Conservation (phyloP, 2,329 filamentous ascomycete genomes). For the Hymenoscyphus repandus region DNA sequence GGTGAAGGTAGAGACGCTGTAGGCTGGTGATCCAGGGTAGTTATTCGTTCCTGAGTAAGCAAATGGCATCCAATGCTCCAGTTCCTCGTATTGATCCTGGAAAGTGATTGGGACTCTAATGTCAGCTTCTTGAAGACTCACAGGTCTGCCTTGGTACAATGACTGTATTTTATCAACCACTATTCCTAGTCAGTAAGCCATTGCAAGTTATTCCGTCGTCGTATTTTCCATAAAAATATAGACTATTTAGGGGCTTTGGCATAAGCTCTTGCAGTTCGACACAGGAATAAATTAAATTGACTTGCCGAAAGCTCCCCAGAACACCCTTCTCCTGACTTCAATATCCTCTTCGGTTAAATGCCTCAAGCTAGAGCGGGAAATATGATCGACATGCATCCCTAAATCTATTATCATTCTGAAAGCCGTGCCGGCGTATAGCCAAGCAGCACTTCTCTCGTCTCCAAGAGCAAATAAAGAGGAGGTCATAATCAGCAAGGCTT, state of each 20-base stretch:
- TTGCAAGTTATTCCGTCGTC: too few species aligned
- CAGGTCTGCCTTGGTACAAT: conserved; percentile 49
- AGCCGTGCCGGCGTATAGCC: conserved; percentile 53
- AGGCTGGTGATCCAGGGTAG: conserved; percentile 32
- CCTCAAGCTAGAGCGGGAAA: conserved; percentile 10
- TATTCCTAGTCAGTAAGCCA: background rate
- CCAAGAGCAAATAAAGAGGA: conserved; percentile 45
- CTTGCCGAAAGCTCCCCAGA: conserved; percentile 31
- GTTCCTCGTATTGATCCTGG: conserved; percentile 46
- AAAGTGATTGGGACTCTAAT: conserved; percentile 42
- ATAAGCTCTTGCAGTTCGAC: too few species aligned
- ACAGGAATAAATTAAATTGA: too few species aligned
- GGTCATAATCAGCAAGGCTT: conserved; percentile 47
- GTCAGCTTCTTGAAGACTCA: conserved; percentile 41
- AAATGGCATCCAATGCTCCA: conserved; percentile 45
- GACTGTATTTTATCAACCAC: conserved; percentile 48
- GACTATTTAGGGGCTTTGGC: too few species aligned
- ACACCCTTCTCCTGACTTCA: conserved; percentile 31
- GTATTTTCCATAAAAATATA: too few species aligned
- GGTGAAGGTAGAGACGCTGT: conserved; percentile 40
- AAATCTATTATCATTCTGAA: conserved; percentile 52
- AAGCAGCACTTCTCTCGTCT: conserved; percentile 47
- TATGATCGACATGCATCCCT: conserved; percentile 43
- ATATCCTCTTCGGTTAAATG: conserved; percentile 26
- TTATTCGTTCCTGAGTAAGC: conserved; percentile 18